Evolutionary conservation across 306 rosid species (phyloP).

Genomic region (Dalbergia cochinchinensis): DNA sequence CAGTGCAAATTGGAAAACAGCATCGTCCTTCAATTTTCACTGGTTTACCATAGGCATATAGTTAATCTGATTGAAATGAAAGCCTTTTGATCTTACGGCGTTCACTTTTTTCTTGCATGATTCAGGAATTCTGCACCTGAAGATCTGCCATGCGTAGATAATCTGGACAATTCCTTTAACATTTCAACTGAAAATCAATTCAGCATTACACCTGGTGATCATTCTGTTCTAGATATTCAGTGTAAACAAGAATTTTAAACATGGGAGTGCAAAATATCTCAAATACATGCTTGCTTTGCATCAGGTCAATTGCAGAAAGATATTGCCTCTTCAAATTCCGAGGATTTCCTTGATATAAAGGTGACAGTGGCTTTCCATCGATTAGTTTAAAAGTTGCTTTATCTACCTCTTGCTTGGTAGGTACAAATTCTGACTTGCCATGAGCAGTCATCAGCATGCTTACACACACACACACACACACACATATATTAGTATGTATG

Average conservation of each 20-base stretch:
- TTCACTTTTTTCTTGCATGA: constrained; percentile 39
- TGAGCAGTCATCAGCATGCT: background rate
- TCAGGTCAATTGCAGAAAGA: constrained; percentile 45
- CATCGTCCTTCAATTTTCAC: constrained; percentile 52
- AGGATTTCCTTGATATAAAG: constrained; percentile 39
- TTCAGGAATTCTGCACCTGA: constrained; percentile 61
- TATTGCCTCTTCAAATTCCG: constrained; percentile 34
- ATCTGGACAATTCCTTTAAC: constrained; percentile 42
- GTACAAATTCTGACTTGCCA: background rate
- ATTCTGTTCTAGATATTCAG: constrained; percentile 31
- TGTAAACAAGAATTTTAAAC: constrained; percentile 40
- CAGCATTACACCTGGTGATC: constrained; percentile 40
- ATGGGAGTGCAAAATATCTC: constrained; percentile 45
- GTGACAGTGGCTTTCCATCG: constrained; percentile 45
- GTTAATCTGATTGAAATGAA: constrained; percentile 4
- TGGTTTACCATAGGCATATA: constrained; percentile 39
- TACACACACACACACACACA: background rate
- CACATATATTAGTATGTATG: no score
- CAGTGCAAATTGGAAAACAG: constrained; percentile 48
- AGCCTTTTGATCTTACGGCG: constrained; percentile 19
- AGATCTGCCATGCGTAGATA: constrained; percentile 53
- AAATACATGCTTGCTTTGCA: constrained; percentile 44
- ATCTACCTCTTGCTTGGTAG: background rate
- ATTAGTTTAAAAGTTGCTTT: background rate
- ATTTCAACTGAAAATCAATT: constrained; percentile 46